Base-by-base conservation (phyloP, 768 basidiomycete species). In the Termitomyces sp. region DNA sequence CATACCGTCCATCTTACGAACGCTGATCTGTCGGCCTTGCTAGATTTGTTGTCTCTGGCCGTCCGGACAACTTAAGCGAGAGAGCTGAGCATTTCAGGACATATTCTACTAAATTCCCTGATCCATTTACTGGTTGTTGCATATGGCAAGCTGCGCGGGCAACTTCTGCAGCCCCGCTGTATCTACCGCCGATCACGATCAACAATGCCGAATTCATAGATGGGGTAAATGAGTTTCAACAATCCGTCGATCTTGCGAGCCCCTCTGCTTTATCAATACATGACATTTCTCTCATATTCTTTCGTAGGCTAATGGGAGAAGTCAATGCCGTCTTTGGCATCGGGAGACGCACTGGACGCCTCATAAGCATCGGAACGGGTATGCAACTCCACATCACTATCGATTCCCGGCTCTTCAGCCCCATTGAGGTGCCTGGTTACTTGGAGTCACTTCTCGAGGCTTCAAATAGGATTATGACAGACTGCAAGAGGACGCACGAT, bases 91-190 rank as follows among this genome's bases (percentile, higher is more conserved):
- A 68, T 41, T 58, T 69, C 44, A 66, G 70, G 21, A 67, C 70
- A 14, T 73, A 72, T 54, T 52, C 51, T 19, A 68, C 52, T n/a
- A 63, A 65, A 23, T 63, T 68, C 34, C 66, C 67, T 23, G 63
- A 67, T 54, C 62, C 62, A 1, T 66, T 65, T 47, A 53, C 61
- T 14, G 62, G 63, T 17, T 70, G 67, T 55, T 58, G 59, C 44
- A 72, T 73, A 44, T 72, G 72, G 71, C 62, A 72, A 61, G 71
- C 70, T 7, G 70, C 66, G 4, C 57, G 71, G 21, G 72, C 71
- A 2, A 74, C 72, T 0, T 69, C 70, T 25, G 71, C 72, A n/a
- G 72, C 70, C 3, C 69, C 69, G 6, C 66, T 62, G 1, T 72
- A 69, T 47, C 68, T 74, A 59, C 65, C 66, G 21, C 49, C 64